A percentile compares a stretch with the other conserved stretches of the same genome.
Evolutionary conservation across 2,329 filamentous ascomycete species (phyloP).

Genomic region (Decorospora gaudefroyi): DNA sequence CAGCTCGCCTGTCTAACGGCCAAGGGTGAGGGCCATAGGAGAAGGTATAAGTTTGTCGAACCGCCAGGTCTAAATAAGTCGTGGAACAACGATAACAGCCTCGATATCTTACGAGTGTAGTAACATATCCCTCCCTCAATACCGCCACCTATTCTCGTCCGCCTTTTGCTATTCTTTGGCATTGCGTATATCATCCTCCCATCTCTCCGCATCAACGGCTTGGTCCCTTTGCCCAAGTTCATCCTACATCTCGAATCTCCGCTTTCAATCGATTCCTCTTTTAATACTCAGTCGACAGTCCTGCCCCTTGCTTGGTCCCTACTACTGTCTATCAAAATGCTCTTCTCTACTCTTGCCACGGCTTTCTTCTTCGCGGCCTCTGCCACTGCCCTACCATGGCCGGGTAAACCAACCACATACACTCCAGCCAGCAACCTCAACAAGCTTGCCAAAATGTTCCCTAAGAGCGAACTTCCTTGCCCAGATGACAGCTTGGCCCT

Average conservation of each 20-base stretch:
- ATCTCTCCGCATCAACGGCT: too few species aligned
- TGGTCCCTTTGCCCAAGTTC: too few species aligned
- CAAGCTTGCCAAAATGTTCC: slow-evolving; percentile 34
- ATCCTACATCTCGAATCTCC: too few species aligned
- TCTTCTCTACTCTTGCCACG: slow-evolving; percentile 32
- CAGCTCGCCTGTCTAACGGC: slow-evolving; percentile 37
- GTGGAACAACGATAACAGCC: slow-evolving; percentile 22
- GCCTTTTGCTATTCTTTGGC: not conserved
- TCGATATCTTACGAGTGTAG: slow-evolving; percentile 21
- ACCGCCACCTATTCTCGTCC: not conserved
- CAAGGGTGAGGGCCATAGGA: slow-evolving; percentile 24
- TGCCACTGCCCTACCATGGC: slow-evolving; percentile 22
- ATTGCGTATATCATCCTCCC: not conserved
- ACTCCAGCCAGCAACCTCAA: slow-evolving; percentile 27
- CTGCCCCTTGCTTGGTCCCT: not conserved
- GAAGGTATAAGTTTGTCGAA: slow-evolving; percentile 38
- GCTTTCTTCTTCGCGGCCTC: slow-evolving; percentile 29
- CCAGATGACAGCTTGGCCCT: slow-evolving; percentile 42
- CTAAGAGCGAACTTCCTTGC: slow-evolving; percentile 36
- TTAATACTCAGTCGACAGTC: too few species aligned
- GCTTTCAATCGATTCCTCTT: too few species aligned
- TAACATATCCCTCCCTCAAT: too few species aligned
- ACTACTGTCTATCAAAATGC: slow-evolving; percentile 29
- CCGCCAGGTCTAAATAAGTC: slow-evolving; percentile 23
- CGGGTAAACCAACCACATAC: slow-evolving; percentile 17